A percentile compares a stretch with the other conserved stretches of the same genome.
Evolutionary conservation across 106 monocot species (phyloP).

Genomic region (Dendrobium chrysotoxum): DNA sequence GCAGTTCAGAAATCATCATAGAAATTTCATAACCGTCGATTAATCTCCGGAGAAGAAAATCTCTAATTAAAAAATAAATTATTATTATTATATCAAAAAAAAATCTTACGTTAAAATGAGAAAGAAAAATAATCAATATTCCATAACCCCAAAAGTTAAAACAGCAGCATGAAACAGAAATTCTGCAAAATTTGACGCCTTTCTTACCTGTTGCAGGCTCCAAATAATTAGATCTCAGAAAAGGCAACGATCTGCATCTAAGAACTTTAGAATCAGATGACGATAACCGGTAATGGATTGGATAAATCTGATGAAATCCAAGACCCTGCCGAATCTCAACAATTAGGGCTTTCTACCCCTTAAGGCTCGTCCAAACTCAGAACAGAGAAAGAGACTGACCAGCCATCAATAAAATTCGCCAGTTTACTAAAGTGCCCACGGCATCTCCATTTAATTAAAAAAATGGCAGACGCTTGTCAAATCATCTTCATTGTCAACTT

Average conservation of each 20-base stretch:
- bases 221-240: not conserved
- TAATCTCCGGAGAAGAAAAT: not conserved
- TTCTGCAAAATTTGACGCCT: conserved; percentile 1
- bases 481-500: too few relatives aligned
- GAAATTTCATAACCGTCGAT: not conserved
- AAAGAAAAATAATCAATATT: not conserved
- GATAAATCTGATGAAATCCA: conserved; percentile 2
- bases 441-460: not conserved
- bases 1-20: not conserved
- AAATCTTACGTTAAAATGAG: not conserved
- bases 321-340: not conserved
- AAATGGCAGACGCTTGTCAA: not conserved
- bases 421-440: not conserved
- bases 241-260: not conserved
- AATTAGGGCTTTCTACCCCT: not conserved
- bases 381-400: not conserved
- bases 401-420: not conserved
- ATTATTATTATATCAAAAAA: not conserved
- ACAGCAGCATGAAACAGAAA: not conserved
- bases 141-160: not conserved
- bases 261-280: not conserved
- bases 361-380: not conserved
- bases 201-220: not conserved
- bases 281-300: not conserved
- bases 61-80: not conserved